Evolutionary conservation across 192 early-diverging fungal species (phyloP).

Genomic region (Coemansia sp.): DNA sequence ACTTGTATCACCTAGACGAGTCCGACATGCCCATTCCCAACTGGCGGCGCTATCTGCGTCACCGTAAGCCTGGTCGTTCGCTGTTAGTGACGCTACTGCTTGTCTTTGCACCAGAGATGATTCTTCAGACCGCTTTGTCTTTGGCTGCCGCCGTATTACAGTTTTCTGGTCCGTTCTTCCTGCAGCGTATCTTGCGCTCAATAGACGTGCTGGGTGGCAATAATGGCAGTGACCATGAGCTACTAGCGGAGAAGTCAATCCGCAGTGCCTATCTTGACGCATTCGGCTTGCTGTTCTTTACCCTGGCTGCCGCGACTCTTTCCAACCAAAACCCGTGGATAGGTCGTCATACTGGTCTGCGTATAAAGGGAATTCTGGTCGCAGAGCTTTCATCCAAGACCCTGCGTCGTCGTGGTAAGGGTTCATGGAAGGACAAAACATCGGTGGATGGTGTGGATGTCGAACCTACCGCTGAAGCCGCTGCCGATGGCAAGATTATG

Average conservation of each 20-base stretch:
- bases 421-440: conserved; percentile 54
- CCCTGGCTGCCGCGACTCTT: conserved; percentile 41
- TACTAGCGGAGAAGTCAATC: neutral
- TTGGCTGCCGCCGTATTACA: conserved; percentile 28
- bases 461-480: conserved; percentile 33
- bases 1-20: conserved; percentile 62
- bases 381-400: conserved; percentile 73
- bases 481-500: conserved; percentile 68
- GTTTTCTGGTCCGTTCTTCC: conserved; percentile 63
- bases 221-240: neutral
- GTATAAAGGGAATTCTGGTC: conserved; percentile 63
- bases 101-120: conserved; percentile 52
- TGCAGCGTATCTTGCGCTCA: conserved; percentile 61
- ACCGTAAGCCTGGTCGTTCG: conserved; percentile 29
- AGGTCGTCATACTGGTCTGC: conserved; percentile 69
- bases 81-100: conserved; percentile 36
- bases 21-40: conserved; percentile 55
- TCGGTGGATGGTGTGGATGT: conserved; percentile 19
- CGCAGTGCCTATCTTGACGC: conserved; percentile 63
- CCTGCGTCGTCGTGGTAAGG: conserved; percentile 61
- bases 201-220: conserved; percentile 53
- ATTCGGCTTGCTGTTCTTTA: conserved; percentile 62
- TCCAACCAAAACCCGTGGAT: conserved; percentile 64
- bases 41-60: conserved; percentile 38
- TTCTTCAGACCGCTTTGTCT: conserved; percentile 44